Conservation (phyloP, 345 rosid species). For the Eucalyptus cladocalyx region DNA sequence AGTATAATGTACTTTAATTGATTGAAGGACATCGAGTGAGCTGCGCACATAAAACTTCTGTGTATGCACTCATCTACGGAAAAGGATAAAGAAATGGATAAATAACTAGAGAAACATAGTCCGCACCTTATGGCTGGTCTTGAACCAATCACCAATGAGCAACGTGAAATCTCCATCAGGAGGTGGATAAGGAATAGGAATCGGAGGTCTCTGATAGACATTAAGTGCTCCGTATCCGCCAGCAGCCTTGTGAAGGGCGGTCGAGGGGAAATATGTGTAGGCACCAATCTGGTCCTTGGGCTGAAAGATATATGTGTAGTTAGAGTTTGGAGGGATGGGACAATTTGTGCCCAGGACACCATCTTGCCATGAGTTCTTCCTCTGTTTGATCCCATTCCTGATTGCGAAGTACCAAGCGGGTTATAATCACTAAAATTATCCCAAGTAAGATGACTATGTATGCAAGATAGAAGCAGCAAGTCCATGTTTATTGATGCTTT, state of each 20-base stretch:
- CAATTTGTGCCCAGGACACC: conserved; percentile 84
- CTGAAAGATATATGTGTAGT: conserved; percentile 78
- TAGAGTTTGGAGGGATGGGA: conserved; percentile 71
- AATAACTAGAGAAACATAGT: not conserved
- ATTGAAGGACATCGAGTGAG: not conserved
- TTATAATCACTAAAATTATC: not conserved
- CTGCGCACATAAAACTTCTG: not conserved
- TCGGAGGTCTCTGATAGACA: conserved; percentile 47
- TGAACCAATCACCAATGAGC: conserved; percentile 82
- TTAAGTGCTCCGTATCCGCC: conserved; percentile 79
- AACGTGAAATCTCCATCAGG: conserved; percentile 68
- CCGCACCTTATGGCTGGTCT: conserved; percentile 63
- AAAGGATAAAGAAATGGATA: not conserved
- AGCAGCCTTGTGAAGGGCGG: conserved; percentile 66
- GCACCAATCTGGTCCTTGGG: conserved; percentile 91
- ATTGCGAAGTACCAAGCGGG: not conserved
- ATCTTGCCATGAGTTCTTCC: conserved; percentile 91
- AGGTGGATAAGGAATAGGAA: conserved; percentile 63
- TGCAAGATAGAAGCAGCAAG: not conserved
- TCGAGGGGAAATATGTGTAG: conserved; percentile 77
- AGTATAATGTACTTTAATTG: not conserved
- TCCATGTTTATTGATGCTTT: not conserved
- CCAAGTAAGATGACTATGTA: not conserved
- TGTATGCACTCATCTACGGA: not conserved
- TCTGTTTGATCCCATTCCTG: conserved; percentile 83